These are phyloP conservation scores for Candida ulmi DNA, from an alignment of 805 yeast genomes.

Conservation along the genomic window DNA sequence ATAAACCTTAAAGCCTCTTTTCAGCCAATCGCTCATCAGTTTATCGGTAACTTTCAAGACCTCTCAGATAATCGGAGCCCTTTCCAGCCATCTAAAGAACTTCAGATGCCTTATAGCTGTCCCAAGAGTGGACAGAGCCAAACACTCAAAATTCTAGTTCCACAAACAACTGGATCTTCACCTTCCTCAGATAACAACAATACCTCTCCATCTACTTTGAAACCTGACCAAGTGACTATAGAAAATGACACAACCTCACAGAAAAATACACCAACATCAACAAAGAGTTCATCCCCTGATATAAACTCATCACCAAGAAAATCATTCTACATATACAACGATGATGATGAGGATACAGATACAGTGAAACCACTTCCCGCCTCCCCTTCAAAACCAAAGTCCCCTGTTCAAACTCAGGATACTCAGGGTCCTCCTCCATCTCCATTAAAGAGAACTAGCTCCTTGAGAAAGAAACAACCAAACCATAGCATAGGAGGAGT, in stretches of 20 bases:
- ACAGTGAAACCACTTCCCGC: neutral
- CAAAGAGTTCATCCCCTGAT: neutral
- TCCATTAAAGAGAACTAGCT: neutral
- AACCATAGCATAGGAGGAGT: constrained; percentile 15
- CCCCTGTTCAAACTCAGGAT: no score
- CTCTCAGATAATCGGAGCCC: no score
- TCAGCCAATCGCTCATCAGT: no score
- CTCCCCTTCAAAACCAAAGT: neutral
- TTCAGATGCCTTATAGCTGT: constrained; percentile 24
- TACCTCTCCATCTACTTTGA: neutral
- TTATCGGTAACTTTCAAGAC: no score
- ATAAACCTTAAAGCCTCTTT: no score
- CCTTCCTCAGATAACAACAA: neutral
- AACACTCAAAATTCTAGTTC: constrained; percentile 7
- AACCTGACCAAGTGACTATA: neutral
- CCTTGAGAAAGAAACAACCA: neutral
- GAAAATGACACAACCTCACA: no score
- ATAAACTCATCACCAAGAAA: constrained; percentile 1
- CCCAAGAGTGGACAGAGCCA: constrained; percentile 20
- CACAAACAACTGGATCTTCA: neutral
- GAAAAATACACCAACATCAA: no score
- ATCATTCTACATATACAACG: constrained; percentile 15
- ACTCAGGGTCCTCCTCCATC: neutral
- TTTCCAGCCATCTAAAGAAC: no score
- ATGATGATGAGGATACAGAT: constrained; percentile 12